Base-by-base conservation (phyloP, 352 stramenopile species). In the Globisporangium camurandrum region DNA sequence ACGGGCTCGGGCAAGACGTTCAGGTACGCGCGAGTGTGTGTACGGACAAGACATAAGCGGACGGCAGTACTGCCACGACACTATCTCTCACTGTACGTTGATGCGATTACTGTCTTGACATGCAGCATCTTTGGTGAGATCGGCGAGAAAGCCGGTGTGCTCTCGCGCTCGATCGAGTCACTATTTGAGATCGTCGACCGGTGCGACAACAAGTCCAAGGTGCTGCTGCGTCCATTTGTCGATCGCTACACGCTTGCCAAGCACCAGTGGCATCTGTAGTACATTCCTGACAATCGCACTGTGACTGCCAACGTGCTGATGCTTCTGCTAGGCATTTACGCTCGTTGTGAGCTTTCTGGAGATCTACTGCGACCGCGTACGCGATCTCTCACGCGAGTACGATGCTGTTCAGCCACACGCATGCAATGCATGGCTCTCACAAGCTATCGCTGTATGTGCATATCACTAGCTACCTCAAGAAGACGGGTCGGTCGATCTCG, bases 321-420 rank as follows among this genome's bases (percentile, higher is more conserved):
- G n/a, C n/a, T n/a, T 31, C 51, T 20, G 31, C 6, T 58, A 90
- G 81, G 75, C 84, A 64, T 72, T 88, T 16, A 90, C 81, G 19
- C 60, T 96, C 4, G 77, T 86, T 17, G 83, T 96, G 41, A 95
- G 84, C 43, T 96, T 97, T 62, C 60, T 97, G 41, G 91, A 97
- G 66, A 96, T 97, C 23, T 97, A 97, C 67, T 95, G 87, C 43
- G 91, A 97, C 51, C 84, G 85, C 20, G 82, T 97, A 12, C 80
- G 91, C 11, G 91, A 97, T 59, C 77, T 97, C 11, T 81, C 88
- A 6, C 69, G 87, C 62, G 88, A 90, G 61, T 97, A 84, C 57
- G 56, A 11, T 39, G 20, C 36, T 36, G 6, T 28, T 19, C 10
- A 9, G 7, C 2, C 38, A 11, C 11, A 17, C 16, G 23, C 38